A percentile compares a stretch with the other conserved stretches of the same genome.
Evolutionary conservation across 352 stramenopile genomes (phyloP).

Genomic region (Globisporangium lucens): DNA sequence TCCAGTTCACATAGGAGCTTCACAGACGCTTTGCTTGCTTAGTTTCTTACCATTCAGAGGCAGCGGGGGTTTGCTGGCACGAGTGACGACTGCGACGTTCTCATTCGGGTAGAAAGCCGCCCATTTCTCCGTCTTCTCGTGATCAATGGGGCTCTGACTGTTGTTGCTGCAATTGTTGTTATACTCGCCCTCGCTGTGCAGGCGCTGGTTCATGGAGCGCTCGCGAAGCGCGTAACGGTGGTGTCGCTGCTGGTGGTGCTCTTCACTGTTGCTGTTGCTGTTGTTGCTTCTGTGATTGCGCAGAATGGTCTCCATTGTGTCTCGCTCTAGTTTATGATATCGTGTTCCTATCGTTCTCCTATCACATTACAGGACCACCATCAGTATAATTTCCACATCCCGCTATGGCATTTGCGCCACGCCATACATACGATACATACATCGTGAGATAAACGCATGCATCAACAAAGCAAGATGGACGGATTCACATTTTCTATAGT

Average conservation of each 20-base stretch:
- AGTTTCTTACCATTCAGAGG: conserved; percentile 41
- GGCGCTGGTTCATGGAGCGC: conserved; percentile 1
- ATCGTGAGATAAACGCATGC: background rate
- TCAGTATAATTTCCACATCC: background rate
- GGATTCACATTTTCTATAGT: background rate
- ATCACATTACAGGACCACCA: background rate
- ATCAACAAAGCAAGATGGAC: background rate
- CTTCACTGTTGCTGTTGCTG: background rate
- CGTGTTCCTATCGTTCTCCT: background rate
- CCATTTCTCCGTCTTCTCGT: conserved; percentile 42
- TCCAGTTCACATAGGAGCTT: background rate
- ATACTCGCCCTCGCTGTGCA: background rate
- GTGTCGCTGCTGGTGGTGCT: background rate
- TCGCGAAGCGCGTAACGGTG: conserved; percentile 7
- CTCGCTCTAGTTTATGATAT: background rate
- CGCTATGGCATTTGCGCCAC: background rate
- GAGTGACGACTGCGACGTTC: conserved; percentile 56
- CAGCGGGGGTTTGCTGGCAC: conserved; percentile 43
- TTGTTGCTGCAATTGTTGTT: conserved; percentile 3
- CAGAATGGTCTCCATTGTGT: background rate
- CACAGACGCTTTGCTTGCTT: background rate
- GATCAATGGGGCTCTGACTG: conserved; percentile 11
- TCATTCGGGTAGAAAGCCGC: conserved; percentile 49
- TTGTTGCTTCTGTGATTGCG: background rate
- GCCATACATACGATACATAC: background rate